Evolutionary conservation across 1,284 basidiomycete species (phyloP), one percentile per base, ranked within the genome.

Genomic region (Mycosarcoma maydis): DNA sequence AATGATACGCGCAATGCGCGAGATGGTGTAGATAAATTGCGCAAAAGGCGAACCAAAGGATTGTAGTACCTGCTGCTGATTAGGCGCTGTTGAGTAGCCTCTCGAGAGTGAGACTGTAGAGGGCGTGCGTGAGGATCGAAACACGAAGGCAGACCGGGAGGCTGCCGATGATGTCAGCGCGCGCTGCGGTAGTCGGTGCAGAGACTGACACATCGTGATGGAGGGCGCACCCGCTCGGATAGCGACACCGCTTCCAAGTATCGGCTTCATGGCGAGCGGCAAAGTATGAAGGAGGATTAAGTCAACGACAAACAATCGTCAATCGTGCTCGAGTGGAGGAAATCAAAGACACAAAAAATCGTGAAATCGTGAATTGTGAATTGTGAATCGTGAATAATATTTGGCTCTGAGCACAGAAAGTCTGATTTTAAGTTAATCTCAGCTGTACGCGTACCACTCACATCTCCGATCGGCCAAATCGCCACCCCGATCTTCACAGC

Each of bases 1-100:
- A 39, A 79, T 66, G 43, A 81, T 81, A 6, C 79, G 72, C 8
- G 79, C 75, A 37, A 77, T 76, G 19, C 76, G 70, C 20, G 79
- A 80, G 30, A 77, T 38, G 34, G 72, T 73, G 6, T 50, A 46
- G 36, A 81, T 22, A 37, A 78, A 77, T 19, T 81, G 69, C n/a
- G 65, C 58, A 14, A 80, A 72, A 0, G 79, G 78, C 23, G 66
- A 62, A 8, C 59, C 57, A 36, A 78, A 78, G 11, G 75, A 68
- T 24, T 61, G 44, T 8, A 72, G 34, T 0, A 77, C 59, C 38
- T 77, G 68, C 10, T 74, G 34, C 39, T 70, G 54, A 33, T 73
- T 68, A 2, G 73, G 69, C 19, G 56, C 43, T 13, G 69, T 71
- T 16, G 75, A 68, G 30, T 76, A 76, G 26, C 3, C 1, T 17